Percentiles rank a stretch among this genome's conserved stretches.
Evolutionary conservation across 257 asterid species (phyloP).

Genomic region (Capsicum rhomboideum): DNA sequence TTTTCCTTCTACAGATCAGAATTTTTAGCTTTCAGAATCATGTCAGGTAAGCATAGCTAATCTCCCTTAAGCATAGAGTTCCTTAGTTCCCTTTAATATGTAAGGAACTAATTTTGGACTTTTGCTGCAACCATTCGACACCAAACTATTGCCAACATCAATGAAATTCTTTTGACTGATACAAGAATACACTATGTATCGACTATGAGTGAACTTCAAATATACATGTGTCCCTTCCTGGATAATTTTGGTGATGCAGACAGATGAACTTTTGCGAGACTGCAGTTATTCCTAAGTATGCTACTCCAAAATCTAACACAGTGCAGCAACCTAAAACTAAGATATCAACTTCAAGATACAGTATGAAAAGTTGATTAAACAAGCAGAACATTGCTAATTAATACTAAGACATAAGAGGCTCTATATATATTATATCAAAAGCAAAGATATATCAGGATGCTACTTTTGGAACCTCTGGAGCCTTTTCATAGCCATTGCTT

Average conservation of each 20-base stretch:
- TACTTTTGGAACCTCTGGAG: constrained; percentile 33
- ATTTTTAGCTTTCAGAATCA: neutral
- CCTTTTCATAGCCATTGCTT: constrained; percentile 45
- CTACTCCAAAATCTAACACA: neutral
- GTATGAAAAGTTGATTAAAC: neutral
- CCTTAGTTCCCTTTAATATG: neutral
- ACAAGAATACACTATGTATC: neutral
- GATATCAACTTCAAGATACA: neutral
- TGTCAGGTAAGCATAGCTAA: neutral
- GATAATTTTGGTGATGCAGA: neutral
- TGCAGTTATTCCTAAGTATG: neutral
- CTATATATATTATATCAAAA: neutral
- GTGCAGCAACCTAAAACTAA: neutral
- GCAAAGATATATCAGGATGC: neutral
- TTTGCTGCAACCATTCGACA: neutral
- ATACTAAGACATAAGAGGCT: neutral
- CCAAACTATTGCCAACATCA: neutral
- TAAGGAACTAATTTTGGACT: neutral
- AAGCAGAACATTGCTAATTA: neutral
- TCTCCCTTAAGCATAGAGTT: neutral
- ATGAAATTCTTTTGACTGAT: neutral
- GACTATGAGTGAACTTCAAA: neutral
- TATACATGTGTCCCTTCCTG: neutral
- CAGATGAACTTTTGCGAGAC: neutral
- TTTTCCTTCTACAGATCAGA: neutral